Percentiles rank a stretch among this genome's conserved stretches.
Conservation (phyloP, 2,329 filamentous ascomycete genomes). For the Hymenoscyphus fructigenus region DNA sequence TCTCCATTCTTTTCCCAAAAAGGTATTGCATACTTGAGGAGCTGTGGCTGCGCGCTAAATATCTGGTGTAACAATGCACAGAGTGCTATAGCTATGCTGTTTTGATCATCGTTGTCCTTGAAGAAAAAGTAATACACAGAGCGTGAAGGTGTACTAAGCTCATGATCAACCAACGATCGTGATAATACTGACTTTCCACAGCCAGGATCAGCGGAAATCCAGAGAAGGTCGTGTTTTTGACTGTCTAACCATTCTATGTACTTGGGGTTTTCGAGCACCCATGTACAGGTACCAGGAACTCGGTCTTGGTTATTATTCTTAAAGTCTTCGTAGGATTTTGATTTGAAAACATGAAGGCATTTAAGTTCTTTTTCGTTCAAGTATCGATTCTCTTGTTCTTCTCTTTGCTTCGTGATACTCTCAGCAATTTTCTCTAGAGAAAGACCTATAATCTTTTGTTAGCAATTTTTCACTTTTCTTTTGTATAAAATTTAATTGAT, state of each 20-base stretch:
- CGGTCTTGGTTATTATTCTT: constrained; percentile 33
- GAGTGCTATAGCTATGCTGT: constrained; percentile 38
- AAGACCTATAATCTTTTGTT: no score
- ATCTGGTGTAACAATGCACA: constrained; percentile 44
- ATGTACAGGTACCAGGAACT: constrained; percentile 36
- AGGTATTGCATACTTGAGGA: constrained; percentile 38
- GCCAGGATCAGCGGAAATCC: constrained; percentile 42
- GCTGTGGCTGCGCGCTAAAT: constrained; percentile 33
- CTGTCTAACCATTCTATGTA: constrained; percentile 35
- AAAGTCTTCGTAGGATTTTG: constrained; percentile 34
- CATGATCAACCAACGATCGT: constrained; percentile 36
- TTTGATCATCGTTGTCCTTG: constrained; percentile 40
- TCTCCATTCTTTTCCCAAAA: constrained; percentile 32
- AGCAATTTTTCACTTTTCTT: no score
- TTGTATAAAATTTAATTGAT: no score
- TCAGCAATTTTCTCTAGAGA: no score
- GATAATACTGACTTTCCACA: constrained; percentile 43
- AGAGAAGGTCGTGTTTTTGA: constrained; percentile 33
- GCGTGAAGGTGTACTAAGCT: constrained; percentile 33
- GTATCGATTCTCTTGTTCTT: no score
- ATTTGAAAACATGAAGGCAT: no score
- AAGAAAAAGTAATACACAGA: constrained; percentile 40
- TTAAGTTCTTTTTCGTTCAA: no score
- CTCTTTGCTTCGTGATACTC: no score
- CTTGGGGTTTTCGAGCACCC: constrained; percentile 36